Base-by-base conservation (phyloP, 129 eudicot genomes). In the Ambrosia artemisiifolia region DNA sequence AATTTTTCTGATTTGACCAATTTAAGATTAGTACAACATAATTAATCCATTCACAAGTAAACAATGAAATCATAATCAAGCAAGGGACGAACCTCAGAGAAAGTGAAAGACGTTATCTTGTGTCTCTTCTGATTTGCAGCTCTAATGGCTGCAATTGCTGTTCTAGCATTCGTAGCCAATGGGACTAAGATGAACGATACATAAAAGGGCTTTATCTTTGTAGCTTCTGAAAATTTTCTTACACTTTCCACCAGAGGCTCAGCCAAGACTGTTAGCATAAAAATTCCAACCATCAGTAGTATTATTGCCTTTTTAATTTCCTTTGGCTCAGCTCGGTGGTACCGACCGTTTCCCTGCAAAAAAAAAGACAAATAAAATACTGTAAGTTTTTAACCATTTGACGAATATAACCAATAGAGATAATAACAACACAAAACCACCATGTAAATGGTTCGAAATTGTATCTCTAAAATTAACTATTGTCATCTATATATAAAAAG, bases 171-270 rank as follows among this genome's bases (percentile, higher is more conserved):
- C 32, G 95, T 85, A 68, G 88, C 95, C 64, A 85, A 36, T 1
- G 95, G 95, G 67, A 85, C 82, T 7, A 88, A 57, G 63, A 88
- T 71, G 57, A 88, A 88, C 0, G 95, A 82, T 11, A 88, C 69
- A 62, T 80, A 83, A 57, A 85, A 88, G 6, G 95, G 72, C 16
- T 82, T 76, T 47, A 88, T 42, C 8, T 48, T 56, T n/a, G 80
- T 81, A 33, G 88, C 63, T 56, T 67, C 79, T 13, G 91, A 88
- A 57, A 88, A 68, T 32, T 67, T 50, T 17, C 78, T 75, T 38
- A 88, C 95, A 73, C 83, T 81, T n/a, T 83, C 81, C 11, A 83
- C 78, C 12, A 88, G 81, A 30, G 95, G 95, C 62, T 88, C 95
- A 9, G 95, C 95, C n/a, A 88, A 51, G 47, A 79, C 61, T 6